A percentile compares a stretch with the other conserved stretches of the same genome.
phyloP scores from a whole-genome alignment of 2,329 filamentous ascomycete genomes.

The Aspergillus pseudoviridinutans region DNA sequence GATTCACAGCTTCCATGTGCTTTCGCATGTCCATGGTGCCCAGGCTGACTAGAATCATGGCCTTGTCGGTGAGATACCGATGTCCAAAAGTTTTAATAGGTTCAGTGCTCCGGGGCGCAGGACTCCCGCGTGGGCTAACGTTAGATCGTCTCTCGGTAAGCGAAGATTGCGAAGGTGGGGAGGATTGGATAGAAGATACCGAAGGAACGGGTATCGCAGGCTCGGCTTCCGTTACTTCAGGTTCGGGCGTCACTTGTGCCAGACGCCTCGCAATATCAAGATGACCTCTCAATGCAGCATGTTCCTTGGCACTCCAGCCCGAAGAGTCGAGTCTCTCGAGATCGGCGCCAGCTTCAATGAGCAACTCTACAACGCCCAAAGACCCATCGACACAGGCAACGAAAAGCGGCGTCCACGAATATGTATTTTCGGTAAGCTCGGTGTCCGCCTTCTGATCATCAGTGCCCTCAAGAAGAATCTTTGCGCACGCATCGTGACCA shows the following conservation, averaged over 20 bases:
- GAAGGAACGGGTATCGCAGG: constrained; percentile 29
- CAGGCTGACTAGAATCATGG: constrained; percentile 85
- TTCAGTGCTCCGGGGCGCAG: constrained; percentile 51
- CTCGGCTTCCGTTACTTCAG: constrained; percentile 31
- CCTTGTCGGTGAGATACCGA: constrained; percentile 83
- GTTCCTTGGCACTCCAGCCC: constrained; percentile 91
- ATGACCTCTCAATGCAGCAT: constrained; percentile 86
- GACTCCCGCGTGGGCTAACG: constrained; percentile 37
- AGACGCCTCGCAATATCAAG: constrained; percentile 72
- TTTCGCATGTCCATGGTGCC: constrained; percentile 94
- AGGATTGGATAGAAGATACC: constrained; percentile 31
- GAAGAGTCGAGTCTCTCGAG: constrained; percentile 73
- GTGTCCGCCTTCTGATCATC: constrained; percentile 68
- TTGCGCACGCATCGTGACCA: constrained; percentile 76
- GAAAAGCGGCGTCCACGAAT: constrained; percentile 93
- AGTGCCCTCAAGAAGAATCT: constrained; percentile 68
- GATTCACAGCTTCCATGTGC: constrained; percentile 70
- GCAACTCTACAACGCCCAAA: constrained; percentile 66
- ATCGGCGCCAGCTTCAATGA: constrained; percentile 75
- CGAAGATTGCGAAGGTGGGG: constrained; percentile 35
- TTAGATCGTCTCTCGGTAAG: constrained; percentile 43
- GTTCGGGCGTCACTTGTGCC: constrained; percentile 51
- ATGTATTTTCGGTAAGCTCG: constrained; percentile 75
- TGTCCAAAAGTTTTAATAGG: constrained; percentile 95
- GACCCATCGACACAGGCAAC: constrained; percentile 89